phyloP scores from a whole-genome alignment of 805 yeast genomes.

The Candida verbasci region DNA sequence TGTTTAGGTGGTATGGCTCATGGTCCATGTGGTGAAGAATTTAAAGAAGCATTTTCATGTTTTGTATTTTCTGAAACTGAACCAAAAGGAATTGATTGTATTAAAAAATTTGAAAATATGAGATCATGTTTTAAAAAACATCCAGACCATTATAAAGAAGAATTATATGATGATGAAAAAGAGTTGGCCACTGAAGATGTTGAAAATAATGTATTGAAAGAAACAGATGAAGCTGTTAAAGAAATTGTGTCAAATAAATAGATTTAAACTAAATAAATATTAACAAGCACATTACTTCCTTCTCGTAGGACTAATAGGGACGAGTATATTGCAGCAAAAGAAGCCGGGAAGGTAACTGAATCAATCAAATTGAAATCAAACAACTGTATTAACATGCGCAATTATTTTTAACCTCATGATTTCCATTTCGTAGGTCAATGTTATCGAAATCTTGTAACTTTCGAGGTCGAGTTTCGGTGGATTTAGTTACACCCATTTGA shows the following conservation, averaged over 20 bases:
- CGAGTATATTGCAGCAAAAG: too few relatives aligned
- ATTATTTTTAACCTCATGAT: conserved; percentile 1
- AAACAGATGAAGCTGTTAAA: conserved; percentile 10
- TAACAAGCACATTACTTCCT: neutral
- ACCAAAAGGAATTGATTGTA: conserved; percentile 95
- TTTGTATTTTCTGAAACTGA: conserved; percentile 91
- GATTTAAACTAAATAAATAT: neutral
- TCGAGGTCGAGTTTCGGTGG: conserved; percentile 7
- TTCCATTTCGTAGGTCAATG: conserved; percentile 20
- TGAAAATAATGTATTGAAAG: conserved; percentile 13
- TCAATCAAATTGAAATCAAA: too few relatives aligned
- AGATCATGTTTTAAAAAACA: conserved; percentile 88
- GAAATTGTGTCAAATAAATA: conserved; percentile 9
- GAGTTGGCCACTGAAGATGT: conserved; percentile 5
- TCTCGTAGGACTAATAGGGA: too few relatives aligned
- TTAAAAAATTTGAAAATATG: conserved; percentile 86
- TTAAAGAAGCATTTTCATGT: conserved; percentile 80
- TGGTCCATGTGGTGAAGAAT: conserved; percentile 84
- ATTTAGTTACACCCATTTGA: conserved; percentile 23
- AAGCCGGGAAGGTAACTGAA: too few relatives aligned
- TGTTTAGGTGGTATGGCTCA: conserved; percentile 98
- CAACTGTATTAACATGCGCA: conserved; percentile 25
- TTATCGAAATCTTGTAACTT: conserved; percentile 26
- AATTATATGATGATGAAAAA: conserved; percentile 65
- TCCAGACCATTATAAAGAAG: conserved; percentile 93